Conservation (phyloP, 768 basidiomycete genomes). For the Lactarius pseudohatsudake region DNA sequence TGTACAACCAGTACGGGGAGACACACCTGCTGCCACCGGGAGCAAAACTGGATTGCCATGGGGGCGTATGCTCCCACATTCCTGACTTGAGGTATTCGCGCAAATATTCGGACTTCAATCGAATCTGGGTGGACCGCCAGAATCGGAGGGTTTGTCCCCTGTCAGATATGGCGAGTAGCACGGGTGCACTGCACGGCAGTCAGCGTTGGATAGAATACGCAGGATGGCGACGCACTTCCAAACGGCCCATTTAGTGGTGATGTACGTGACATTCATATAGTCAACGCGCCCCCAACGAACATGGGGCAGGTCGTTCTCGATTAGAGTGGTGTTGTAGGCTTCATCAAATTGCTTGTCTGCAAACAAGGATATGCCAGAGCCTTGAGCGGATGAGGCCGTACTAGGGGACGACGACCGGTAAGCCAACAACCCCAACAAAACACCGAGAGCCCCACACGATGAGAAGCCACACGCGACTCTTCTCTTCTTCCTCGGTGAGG, state of each 20-base stretch:
- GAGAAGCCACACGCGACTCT: conserved; percentile 74
- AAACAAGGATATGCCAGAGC: conserved; percentile 65
- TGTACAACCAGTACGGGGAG: conserved; percentile 12
- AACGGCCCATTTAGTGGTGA: conserved; percentile 84
- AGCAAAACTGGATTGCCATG: conserved; percentile 67
- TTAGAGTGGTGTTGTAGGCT: conserved; percentile 62
- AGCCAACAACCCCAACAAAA: background rate
- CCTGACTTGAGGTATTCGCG: conserved; percentile 67
- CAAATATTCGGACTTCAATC: conserved; percentile 57
- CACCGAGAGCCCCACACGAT: conserved; percentile 55
- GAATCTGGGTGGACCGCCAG: conserved; percentile 62
- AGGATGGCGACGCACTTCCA: conserved; percentile 63
- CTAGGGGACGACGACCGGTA: conserved; percentile 36
- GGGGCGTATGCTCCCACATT: conserved; percentile 57
- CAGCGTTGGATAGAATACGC: background rate
- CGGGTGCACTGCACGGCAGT: conserved; percentile 59
- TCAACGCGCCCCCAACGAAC: conserved; percentile 86
- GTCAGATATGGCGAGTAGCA: conserved; percentile 66
- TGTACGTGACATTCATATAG: conserved; percentile 77
- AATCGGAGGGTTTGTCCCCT: conserved; percentile 81
- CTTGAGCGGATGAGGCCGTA: conserved; percentile 55
- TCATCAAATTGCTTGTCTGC: conserved; percentile 75
- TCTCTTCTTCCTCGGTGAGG: conserved; percentile 57
- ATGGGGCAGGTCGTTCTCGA: conserved; percentile 62
- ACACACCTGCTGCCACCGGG: conserved; percentile 76